phyloP scores from a whole-genome alignment of 495 filamentous ascomycete genomes.

The Penicillium pancosmium region DNA sequence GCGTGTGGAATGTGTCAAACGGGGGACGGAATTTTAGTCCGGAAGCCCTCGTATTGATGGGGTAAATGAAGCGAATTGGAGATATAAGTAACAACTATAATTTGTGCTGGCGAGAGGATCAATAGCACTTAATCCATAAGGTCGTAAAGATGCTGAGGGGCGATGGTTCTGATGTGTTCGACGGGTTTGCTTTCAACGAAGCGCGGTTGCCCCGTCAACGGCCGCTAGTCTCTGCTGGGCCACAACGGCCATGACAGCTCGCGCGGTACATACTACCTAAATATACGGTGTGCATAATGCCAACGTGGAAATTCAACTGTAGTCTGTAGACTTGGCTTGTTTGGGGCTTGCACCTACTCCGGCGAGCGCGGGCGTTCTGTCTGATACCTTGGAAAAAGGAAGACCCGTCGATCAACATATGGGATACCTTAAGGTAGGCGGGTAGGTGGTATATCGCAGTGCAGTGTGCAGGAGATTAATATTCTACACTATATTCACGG shows the following conservation, averaged over 20 bases:
- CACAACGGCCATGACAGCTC: background rate
- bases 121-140: background rate
- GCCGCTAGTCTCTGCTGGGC: conserved; percentile 1
- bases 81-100: conserved; percentile 1
- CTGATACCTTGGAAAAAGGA: too few relatives aligned
- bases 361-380: too few relatives aligned
- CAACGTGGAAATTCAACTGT: too few relatives aligned
- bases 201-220: conserved; percentile 12
- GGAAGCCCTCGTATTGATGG: background rate
- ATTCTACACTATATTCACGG: too few relatives aligned
- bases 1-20: conserved; percentile 36
- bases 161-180: background rate
- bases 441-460: too few relatives aligned
- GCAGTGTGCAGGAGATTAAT: too few relatives aligned
- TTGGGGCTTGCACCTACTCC: too few relatives aligned
- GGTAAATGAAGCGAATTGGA: background rate
- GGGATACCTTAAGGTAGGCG: too few relatives aligned
- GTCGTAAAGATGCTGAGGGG: conserved; percentile 1
- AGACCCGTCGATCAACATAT: too few relatives aligned
- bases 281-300: too few relatives aligned
- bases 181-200: conserved; percentile 7
- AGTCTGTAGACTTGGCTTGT: too few relatives aligned
- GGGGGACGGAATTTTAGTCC: conserved; percentile 9
- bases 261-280: background rate
- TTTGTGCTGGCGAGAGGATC: background rate